A percentile compares a stretch with the other conserved stretches of the same genome.
phyloP scores from a whole-genome alignment of 2,329 filamentous ascomycete genomes.

The Pyricularia pennisetigena region DNA sequence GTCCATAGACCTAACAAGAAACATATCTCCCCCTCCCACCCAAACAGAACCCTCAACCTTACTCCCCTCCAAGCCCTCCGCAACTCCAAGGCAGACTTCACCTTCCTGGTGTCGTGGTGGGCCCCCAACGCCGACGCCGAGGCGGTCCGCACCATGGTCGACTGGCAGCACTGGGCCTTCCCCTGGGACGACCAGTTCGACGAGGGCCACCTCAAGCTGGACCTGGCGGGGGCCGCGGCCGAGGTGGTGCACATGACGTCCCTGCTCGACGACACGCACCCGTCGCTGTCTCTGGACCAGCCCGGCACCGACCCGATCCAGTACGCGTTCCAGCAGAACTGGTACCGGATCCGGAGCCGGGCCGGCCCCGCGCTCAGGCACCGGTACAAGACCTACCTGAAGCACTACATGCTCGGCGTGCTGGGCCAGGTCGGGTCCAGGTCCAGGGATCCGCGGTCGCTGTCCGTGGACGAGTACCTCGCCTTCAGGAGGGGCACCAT shows the following conservation, averaged over 20 bases:
- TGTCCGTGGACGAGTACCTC: constrained; percentile 13
- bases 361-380: background rate
- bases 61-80: background rate
- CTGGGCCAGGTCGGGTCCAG: constrained; percentile 11
- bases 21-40: background rate
- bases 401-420: constrained; percentile 8
- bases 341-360: constrained; percentile 10
- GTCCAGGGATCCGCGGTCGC: background rate
- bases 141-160: background rate
- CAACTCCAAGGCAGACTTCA: background rate
- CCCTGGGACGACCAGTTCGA: constrained; percentile 12
- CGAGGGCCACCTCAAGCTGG: constrained; percentile 17
- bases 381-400: background rate
- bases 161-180: constrained; percentile 1
- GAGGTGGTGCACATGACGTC: constrained; percentile 13
- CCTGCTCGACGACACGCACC: constrained; percentile 14
- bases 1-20: background rate
- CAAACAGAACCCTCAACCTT: background rate
- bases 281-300: constrained; percentile 12
- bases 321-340: constrained; percentile 15
- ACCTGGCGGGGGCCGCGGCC: constrained; percentile 13
- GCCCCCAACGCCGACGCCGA: background rate
- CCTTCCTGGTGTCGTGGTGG: background rate
- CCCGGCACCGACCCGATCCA: constrained; percentile 11
- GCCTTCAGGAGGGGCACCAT: constrained; percentile 12